Conservation (phyloP, 331 rosid genomes). For the Quercus phellos region DNA sequence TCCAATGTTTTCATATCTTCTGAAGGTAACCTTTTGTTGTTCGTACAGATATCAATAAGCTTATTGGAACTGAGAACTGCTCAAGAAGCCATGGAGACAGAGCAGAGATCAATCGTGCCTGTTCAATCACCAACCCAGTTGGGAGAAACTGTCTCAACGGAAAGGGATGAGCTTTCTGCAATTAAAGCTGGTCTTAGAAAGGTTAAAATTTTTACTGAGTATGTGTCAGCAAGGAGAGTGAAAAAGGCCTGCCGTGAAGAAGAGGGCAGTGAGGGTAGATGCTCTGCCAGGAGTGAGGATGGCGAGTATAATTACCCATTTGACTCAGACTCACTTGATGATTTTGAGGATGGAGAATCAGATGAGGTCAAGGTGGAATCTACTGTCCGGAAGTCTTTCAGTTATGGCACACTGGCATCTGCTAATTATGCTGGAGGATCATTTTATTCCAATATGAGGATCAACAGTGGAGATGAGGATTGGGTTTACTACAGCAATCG, state of each 20-base stretch:
- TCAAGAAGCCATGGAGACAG: slow-evolving; percentile 61
- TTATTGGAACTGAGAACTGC: slow-evolving; percentile 70
- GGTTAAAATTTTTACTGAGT: slow-evolving; percentile 79
- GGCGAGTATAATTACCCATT: slow-evolving; percentile 85
- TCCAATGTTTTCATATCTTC: not conserved
- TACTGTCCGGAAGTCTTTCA: slow-evolving; percentile 85
- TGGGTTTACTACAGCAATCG: slow-evolving; percentile 89
- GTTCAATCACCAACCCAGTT: slow-evolving; percentile 42
- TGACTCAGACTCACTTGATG: slow-evolving; percentile 92
- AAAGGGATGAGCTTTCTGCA: slow-evolving; percentile 89
- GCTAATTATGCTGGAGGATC: slow-evolving; percentile 85
- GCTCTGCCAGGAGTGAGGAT: slow-evolving; percentile 82
- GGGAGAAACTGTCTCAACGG: slow-evolving; percentile 48
- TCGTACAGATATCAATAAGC: slow-evolving; percentile 72
- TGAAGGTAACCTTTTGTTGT: not conserved
- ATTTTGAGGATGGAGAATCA: slow-evolving; percentile 80
- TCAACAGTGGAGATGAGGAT: slow-evolving; percentile 57
- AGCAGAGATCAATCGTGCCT: slow-evolving; percentile 57
- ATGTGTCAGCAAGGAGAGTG: slow-evolving; percentile 65
- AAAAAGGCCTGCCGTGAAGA: slow-evolving; percentile 76
- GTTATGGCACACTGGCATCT: slow-evolving; percentile 87
- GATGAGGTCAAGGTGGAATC: slow-evolving; percentile 81
- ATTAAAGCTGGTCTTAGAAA: slow-evolving; percentile 96
- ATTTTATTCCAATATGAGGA: slow-evolving; percentile 50
- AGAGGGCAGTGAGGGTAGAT: slow-evolving; percentile 85